A percentile compares a stretch with the other conserved stretches of the same genome.
Conservation (phyloP, 192 early-diverging fungal genomes). For the Thamnidium elegans region DNA sequence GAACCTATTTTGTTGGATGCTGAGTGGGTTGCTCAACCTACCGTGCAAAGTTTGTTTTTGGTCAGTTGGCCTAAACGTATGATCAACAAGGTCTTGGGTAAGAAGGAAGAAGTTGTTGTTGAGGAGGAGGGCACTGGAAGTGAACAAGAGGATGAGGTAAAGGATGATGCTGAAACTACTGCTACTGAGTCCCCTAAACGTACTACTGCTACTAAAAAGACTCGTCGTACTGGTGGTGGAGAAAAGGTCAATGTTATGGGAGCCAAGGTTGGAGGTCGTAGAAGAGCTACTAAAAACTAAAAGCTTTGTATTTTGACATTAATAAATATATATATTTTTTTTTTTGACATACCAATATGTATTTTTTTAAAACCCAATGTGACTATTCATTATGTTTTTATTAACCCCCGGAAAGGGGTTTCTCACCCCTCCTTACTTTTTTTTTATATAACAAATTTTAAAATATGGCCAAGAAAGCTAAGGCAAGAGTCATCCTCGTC, state of each 20-base stretch:
- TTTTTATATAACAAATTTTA: neutral
- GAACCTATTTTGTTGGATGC: constrained; percentile 31
- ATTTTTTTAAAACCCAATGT: no score
- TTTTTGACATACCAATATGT: no score
- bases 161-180: constrained; percentile 11
- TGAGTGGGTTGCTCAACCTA: constrained; percentile 27
- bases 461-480: constrained; percentile 78
- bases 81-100: constrained; percentile 11
- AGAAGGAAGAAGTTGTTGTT: neutral
- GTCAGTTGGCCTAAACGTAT: constrained; percentile 20
- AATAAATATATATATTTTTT: no score
- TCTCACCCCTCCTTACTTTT: neutral
- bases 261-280: constrained; percentile 31
- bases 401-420: neutral
- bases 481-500: constrained; percentile 82
- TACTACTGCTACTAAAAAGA: constrained; percentile 14
- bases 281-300: constrained; percentile 27
- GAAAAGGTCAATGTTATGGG: constrained; percentile 19
- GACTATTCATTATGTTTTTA: no score
- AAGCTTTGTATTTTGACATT: no score
- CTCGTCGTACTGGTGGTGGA: constrained; percentile 4
- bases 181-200: neutral
- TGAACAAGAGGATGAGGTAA: neutral
- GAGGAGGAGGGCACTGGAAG: constrained; percentile 7
- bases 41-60: constrained; percentile 12